These are phyloP conservation scores for Salicornia ramosissima DNA, from an alignment of 148 eudicot genomes.

Conservation along the genomic window DNA sequence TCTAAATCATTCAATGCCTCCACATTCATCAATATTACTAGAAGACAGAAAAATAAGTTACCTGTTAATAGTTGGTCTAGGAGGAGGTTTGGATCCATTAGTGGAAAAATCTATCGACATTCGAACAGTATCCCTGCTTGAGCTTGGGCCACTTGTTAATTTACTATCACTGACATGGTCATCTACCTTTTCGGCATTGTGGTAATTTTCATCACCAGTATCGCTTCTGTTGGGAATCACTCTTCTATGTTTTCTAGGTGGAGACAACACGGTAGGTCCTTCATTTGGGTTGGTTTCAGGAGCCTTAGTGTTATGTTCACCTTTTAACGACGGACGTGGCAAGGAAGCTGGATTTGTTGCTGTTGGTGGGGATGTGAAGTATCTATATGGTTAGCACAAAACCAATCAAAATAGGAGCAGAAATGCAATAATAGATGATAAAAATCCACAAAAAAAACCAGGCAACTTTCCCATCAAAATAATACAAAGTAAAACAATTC, in stretches of 20 bases:
- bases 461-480: not conserved
- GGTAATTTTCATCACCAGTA: conserved; percentile 53
- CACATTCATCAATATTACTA: not conserved
- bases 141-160: conserved; percentile 45
- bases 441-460: not conserved
- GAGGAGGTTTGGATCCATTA: conserved; percentile 67
- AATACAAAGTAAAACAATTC: not conserved
- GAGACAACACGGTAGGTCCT: conserved; percentile 92
- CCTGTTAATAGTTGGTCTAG: conserved; percentile 95
- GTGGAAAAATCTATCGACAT: conserved; percentile 88
- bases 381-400: conserved; percentile 39
- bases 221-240: conserved; percentile 70
- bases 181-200: conserved; percentile 48
- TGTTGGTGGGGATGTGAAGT: conserved; percentile 76
- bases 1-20: not conserved
- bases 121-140: conserved; percentile 47
- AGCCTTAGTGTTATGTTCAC: conserved; percentile 43
- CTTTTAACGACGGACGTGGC: conserved; percentile 81
- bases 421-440: not conserved
- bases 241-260: conserved; percentile 86
- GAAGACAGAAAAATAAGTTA: conserved; percentile 17
- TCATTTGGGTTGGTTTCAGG: conserved; percentile 52
- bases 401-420: not conserved
- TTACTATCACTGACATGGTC: conserved; percentile 50
- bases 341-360: conserved; percentile 78